Evolutionary conservation across 768 basidiomycete species (phyloP), one percentile per base, ranked within the genome.

Genomic region (Naganishia onofrii): DNA sequence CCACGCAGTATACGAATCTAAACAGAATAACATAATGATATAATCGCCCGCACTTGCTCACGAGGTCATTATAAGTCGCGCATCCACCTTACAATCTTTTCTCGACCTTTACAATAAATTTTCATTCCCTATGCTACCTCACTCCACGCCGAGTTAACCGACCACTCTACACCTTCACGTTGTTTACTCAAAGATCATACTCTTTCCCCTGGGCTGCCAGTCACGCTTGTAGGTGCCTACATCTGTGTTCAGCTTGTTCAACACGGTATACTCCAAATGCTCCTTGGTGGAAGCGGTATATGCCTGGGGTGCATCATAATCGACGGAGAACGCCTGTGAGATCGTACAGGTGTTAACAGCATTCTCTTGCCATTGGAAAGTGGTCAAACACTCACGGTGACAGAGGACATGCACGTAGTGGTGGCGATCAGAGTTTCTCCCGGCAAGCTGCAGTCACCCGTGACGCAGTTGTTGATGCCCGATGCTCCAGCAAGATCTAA

Each of bases 251-350:
- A 69, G 44, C 68, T 69, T 69, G 31, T 44, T 57, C 57, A 69
- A 38, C n/a, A 69, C 68, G 26, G 68, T 69, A 31, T 69, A 69
- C 56, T 69, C 68, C 44, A 69, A 36, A 57, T 69, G 68, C 57
- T 69, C 68, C 68, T 69, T 69, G 38, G 34, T 51, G 57, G 56
- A 31, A 21, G 28, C 29, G 34, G 68, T 69, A 57, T 60, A 60
- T 3, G 56, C 68, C 38, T 69, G 57, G 48, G 68, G 68, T 8
- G 68, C 32, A 26, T 69, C 68, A 31, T 69, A 69, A 23, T 69
- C 68, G 55, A 69, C 68, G 0, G 68, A 69, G 46, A 69, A 69
- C 7, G 60, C 60, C 60, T 63, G 42, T 3, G 8, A 12, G 57
- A 12, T 28, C 9, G 34, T 5, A 5, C 19, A 23, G 6, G 17